A percentile compares a stretch with the other conserved stretches of the same genome.
Evolutionary conservation across 257 asterid genomes (phyloP).

Genomic region (Lantana camara): DNA sequence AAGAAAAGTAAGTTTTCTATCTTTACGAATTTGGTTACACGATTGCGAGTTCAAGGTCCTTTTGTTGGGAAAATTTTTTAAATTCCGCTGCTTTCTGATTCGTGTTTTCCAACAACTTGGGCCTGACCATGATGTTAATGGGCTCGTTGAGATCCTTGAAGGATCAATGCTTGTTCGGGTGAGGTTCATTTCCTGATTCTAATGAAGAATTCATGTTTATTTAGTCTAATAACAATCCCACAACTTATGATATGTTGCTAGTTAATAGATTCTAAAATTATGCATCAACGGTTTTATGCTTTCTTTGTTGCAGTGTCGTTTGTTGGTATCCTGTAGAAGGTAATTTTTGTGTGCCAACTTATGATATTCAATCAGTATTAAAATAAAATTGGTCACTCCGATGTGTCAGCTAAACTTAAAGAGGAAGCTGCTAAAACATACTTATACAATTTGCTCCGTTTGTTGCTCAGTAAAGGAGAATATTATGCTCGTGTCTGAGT

Average conservation of each 20-base stretch:
- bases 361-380: not conserved
- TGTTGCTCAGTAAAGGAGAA: conserved; percentile 3
- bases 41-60: no score
- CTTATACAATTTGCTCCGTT: conserved; percentile 7
- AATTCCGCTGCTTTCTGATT: no score
- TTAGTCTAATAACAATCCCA: conserved; percentile 8
- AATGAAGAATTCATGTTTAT: conserved; percentile 14
- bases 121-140: conserved; percentile 63
- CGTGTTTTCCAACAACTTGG: no score
- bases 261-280: conserved; percentile 9
- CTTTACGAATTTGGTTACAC: no score
- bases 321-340: conserved; percentile 1
- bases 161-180: conserved; percentile 97
- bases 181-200: conserved; percentile 38
- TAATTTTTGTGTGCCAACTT: conserved; percentile 4
- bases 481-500: no score
- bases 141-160: conserved; percentile 78
- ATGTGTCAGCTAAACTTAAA: conserved; percentile 12
- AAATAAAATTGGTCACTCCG: not conserved
- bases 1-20: no score
- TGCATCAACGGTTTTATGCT: conserved; percentile 5
- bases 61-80: no score
- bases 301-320: conserved; percentile 1
- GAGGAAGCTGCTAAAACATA: conserved; percentile 11
- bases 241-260: conserved; percentile 1